Evolutionary conservation across 768 basidiomycete species (phyloP).

Genomic region (Austroboletus eburneus): DNA sequence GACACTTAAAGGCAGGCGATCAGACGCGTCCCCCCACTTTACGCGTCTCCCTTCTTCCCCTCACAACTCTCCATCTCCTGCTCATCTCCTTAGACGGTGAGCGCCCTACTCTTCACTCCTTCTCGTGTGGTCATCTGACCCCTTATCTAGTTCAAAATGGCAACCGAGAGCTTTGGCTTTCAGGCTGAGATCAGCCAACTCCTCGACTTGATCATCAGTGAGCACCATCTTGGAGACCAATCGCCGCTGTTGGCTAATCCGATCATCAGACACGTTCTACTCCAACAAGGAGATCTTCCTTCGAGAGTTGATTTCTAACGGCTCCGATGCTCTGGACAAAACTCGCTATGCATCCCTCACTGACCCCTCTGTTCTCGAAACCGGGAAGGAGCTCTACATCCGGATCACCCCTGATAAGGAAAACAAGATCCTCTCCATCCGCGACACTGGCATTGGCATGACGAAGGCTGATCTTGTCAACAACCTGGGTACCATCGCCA

Average conservation of each 20-base stretch:
- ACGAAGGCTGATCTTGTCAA: constrained; percentile 99
- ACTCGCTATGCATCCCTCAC: constrained; percentile 96
- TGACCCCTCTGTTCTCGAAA: constrained; percentile 84
- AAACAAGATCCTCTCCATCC: constrained; percentile 84
- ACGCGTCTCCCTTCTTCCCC: constrained; percentile 8
- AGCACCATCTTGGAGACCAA: constrained; percentile 25
- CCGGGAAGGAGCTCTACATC: constrained; percentile 90
- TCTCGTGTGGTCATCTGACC: constrained; percentile 11
- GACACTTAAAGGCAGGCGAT: constrained; percentile 35
- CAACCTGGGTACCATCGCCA: constrained; percentile 95
- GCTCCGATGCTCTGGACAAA: constrained; percentile 98
- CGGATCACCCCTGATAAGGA: constrained; percentile 95
- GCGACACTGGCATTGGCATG: constrained; percentile 98
- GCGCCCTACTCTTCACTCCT: not conserved
- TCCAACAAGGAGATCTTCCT: constrained; percentile 99
- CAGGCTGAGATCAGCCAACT: constrained; percentile 99
- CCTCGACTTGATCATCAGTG: constrained; percentile 98
- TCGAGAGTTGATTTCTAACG: constrained; percentile 95
- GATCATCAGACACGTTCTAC: constrained; percentile 88
- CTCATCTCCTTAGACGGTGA: constrained; percentile 15
- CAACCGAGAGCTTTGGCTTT: constrained; percentile 89
- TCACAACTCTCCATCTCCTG: constrained; percentile 7
- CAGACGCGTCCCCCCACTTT: constrained; percentile 15
- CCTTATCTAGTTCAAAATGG: constrained; percentile 43
- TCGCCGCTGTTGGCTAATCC: constrained; percentile 3